Percentiles rank a stretch among this genome's conserved stretches.
phyloP scores from a whole-genome alignment of 331 rosid genomes.

The Cydonia oblonga region DNA sequence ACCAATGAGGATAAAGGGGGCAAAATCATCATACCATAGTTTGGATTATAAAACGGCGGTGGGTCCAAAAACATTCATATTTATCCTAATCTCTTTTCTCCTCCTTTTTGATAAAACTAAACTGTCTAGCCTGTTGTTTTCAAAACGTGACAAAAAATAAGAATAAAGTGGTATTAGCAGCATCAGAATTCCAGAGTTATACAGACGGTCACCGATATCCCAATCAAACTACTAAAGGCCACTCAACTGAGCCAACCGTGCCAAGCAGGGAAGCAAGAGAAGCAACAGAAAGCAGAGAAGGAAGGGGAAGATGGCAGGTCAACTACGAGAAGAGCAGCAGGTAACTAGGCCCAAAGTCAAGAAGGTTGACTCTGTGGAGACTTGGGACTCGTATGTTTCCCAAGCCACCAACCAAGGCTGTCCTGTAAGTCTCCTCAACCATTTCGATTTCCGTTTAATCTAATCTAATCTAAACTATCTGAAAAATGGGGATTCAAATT shows the following conservation, averaged over 20 bases:
- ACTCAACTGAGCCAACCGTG: background rate
- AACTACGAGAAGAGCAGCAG: slow-evolving; percentile 15
- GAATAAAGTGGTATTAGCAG: too few species aligned
- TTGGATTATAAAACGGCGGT: background rate
- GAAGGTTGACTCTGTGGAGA: slow-evolving; percentile 51
- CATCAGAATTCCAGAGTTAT: background rate
- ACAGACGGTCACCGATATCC: background rate
- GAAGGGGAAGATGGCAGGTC: slow-evolving; percentile 35
- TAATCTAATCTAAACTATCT: background rate
- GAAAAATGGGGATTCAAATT: background rate
- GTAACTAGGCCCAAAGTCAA: slow-evolving; percentile 31
- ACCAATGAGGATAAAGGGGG: background rate
- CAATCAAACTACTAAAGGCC: background rate
- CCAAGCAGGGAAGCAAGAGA: too few species aligned
- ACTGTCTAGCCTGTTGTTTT: background rate
- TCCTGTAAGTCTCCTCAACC: slow-evolving; percentile 35
- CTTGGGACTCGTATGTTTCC: slow-evolving; percentile 50
- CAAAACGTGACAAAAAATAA: background rate
- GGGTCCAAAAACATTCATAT: background rate
- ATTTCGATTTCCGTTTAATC: background rate
- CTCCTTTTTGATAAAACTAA: background rate
- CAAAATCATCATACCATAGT: too few species aligned
- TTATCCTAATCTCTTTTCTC: background rate
- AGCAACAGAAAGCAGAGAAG: background rate
- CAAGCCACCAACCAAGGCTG: slow-evolving; percentile 48